Conservation (phyloP, 2,329 filamentous ascomycete genomes). For the Cylindrodendrum hubeiense region DNA sequence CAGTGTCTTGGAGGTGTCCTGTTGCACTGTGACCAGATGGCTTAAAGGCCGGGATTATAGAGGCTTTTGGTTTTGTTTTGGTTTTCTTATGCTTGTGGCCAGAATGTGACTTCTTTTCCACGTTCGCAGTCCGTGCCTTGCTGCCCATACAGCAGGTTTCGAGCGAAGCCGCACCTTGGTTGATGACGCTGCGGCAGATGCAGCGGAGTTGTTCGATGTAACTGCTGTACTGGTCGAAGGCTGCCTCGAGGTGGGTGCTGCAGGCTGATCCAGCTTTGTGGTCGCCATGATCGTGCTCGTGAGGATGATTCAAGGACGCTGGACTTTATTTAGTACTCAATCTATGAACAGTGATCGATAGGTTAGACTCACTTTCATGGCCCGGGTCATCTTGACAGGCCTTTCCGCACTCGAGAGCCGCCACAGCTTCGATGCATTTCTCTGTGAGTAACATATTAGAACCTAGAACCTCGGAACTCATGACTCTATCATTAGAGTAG, state of each 20-base stretch:
- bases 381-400: constrained; percentile 15
- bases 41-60: neutral
- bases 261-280: constrained; percentile 42
- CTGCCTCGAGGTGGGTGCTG: constrained; percentile 47
- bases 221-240: constrained; percentile 50
- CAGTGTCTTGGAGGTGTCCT: constrained; percentile 1
- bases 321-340: neutral
- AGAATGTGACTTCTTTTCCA: constrained; percentile 6
- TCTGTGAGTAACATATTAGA: constrained; percentile 16
- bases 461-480: neutral
- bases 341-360: neutral
- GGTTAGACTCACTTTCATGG: constrained; percentile 19
- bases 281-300: constrained; percentile 3
- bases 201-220: constrained; percentile 53
- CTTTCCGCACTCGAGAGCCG: constrained; percentile 29
- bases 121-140: constrained; percentile 1
- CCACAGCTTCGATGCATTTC: constrained; percentile 26
- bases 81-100: neutral
- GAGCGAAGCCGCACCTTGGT: constrained; percentile 38
- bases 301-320: constrained; percentile 16
- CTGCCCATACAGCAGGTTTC: constrained; percentile 41
- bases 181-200: constrained; percentile 52
- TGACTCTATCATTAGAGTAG: neutral
- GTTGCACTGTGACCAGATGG: neutral
- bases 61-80: neutral